phyloP scores from a whole-genome alignment of 495 filamentous ascomycete species.

The Penicillium taxi region DNA sequence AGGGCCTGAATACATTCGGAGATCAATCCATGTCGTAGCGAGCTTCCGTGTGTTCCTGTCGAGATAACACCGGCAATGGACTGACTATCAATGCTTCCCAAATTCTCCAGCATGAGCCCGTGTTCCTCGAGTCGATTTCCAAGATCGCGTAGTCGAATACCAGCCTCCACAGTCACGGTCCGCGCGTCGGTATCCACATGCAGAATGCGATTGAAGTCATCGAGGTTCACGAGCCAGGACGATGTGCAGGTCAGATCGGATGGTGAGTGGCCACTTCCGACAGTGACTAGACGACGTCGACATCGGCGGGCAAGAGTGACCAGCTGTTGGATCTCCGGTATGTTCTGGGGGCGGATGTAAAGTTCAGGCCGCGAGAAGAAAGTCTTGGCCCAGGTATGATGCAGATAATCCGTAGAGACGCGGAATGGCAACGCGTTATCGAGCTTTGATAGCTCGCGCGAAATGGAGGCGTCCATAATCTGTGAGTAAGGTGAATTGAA shows the following conservation, averaged over 20 bases:
- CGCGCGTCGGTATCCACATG: conserved; percentile 55
- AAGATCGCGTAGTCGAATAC: conserved; percentile 70
- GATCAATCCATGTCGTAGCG: conserved; percentile 72
- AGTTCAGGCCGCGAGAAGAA: conserved; percentile 82
- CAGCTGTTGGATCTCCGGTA: conserved; percentile 74
- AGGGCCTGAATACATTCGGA: conserved; percentile 65
- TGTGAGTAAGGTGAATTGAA: background rate
- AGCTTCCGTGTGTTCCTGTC: conserved; percentile 89
- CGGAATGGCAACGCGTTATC: conserved; percentile 65
- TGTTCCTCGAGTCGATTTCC: conserved; percentile 58
- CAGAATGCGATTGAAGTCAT: conserved; percentile 67
- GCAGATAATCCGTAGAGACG: conserved; percentile 57
- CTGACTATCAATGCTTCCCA: conserved; percentile 92
- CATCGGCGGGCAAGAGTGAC: conserved; percentile 73
- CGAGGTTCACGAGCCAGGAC: conserved; percentile 89
- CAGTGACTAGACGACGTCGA: conserved; percentile 68
- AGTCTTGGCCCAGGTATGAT: conserved; percentile 96
- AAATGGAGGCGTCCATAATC: conserved; percentile 42
- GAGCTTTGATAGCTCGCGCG: conserved; percentile 47
- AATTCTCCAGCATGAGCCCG: conserved; percentile 74
- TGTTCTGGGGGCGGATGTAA: conserved; percentile 71
- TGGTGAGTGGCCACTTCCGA: conserved; percentile 85
- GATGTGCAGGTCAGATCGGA: conserved; percentile 90
- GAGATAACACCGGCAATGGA: conserved; percentile 87
- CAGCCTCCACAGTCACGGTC: conserved; percentile 69